Evolutionary conservation across 768 basidiomycete genomes (phyloP).

Genomic region (Phylloporus arenicola): DNA sequence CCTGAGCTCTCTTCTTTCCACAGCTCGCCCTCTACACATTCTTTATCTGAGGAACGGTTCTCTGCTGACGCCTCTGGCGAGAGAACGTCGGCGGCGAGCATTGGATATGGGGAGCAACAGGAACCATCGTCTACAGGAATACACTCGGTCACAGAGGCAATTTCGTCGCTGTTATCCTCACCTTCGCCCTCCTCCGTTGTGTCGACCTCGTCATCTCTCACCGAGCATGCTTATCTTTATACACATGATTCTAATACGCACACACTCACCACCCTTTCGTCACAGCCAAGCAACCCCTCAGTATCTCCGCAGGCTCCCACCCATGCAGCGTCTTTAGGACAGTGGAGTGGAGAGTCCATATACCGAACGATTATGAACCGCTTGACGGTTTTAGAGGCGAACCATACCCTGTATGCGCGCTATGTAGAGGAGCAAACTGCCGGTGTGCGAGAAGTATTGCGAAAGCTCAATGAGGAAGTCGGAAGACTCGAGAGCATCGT

Average conservation of each 20-base stretch:
- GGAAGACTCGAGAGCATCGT: constrained; percentile 73
- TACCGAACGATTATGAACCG: constrained; percentile 96
- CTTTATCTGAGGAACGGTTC: neutral
- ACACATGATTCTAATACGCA: constrained; percentile 7
- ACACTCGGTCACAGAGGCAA: constrained; percentile 17
- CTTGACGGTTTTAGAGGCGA: constrained; percentile 76
- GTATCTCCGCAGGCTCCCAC: neutral
- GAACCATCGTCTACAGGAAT: neutral
- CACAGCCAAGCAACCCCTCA: constrained; percentile 6
- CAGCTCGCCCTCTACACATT: neutral
- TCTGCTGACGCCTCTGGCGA: neutral
- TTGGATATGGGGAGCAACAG: constrained; percentile 1
- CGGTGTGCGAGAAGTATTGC: constrained; percentile 68
- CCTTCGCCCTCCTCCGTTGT: constrained; percentile 6
- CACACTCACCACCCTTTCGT: neutral
- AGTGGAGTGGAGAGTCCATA: constrained; percentile 72
- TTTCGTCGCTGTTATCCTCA: constrained; percentile 15
- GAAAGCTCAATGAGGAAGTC: constrained; percentile 70
- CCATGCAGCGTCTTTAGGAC: constrained; percentile 5
- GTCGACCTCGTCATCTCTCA: neutral
- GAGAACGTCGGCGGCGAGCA: neutral
- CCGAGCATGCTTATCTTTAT: constrained; percentile 3
- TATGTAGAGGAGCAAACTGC: constrained; percentile 89
- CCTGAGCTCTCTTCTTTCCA: neutral
- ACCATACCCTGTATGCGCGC: constrained; percentile 74